Evolutionary conservation across 257 asterid genomes (phyloP).

Genomic region (Solanum ossicruentum): DNA sequence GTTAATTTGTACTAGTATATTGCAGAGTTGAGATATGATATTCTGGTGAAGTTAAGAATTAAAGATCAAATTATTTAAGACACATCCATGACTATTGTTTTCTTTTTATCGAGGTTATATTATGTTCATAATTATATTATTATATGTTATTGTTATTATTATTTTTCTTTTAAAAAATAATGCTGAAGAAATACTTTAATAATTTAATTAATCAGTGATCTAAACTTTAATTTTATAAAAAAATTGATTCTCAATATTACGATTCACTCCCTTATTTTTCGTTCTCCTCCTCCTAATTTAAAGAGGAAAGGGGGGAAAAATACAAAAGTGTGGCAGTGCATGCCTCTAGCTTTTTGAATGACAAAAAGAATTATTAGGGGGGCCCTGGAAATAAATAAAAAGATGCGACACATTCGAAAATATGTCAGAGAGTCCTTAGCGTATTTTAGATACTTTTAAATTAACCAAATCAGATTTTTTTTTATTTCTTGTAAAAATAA

Average conservation of each 20-base stretch:
- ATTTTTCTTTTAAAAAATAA: neutral
- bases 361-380: neutral
- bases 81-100: neutral
- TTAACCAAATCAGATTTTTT: neutral
- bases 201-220: too few species aligned
- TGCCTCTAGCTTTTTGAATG: neutral
- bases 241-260: too few species aligned
- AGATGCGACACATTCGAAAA: neutral
- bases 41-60: neutral
- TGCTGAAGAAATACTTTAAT: too few species aligned
- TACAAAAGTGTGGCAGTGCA: neutral
- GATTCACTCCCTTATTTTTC: too few species aligned
- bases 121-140: neutral
- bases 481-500: neutral
- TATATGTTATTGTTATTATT: neutral
- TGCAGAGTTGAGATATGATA: neutral
- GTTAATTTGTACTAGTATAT: neutral
- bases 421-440: neutral
- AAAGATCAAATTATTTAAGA: neutral
- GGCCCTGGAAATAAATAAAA: neutral
- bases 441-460: neutral
- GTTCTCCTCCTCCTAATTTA: too few species aligned
- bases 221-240: too few species aligned
- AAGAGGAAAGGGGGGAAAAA: neutral
- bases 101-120: neutral